Base-by-base conservation (phyloP, 495 filamentous ascomycete species). In the Umbilicaria muhlenbergii region DNA sequence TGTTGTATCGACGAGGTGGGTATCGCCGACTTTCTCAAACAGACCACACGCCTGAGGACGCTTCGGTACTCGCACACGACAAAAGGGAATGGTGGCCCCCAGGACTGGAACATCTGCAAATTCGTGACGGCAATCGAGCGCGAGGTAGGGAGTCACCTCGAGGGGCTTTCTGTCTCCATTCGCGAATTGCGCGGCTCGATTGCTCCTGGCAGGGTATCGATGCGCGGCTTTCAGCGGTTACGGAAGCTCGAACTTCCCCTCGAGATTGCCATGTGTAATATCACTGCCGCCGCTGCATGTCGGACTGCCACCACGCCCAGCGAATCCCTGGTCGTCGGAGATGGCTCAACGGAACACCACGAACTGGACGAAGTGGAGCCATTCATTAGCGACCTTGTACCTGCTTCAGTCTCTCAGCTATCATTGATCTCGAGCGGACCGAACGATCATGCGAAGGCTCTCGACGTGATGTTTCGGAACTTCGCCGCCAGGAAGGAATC, bases 81-180 rank as follows among this genome's bases (percentile, higher is more conserved):
- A 28, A 49, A 54, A 44, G 36, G 44, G 38, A 41, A 13, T 38
- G 49, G 47, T 36, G 37, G n/a, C n/a, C n/a, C n/a, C n/a, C n/a
- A 51, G 40, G 50, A 53, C 43, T 64, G 61, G 61, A 48, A 58
- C 46, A 54, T 62, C 34, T 62, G 61, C 51, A 53, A 52, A 19
- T 62, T 64, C 48, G 36, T 61, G 37, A 53, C 41, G 28, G 59
- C 56, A 47, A 42, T 64, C 17, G 56, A 49, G 47, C 53, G 45
- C 43, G 49, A 54, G 41, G 57, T 50, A 34, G 58, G 60, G 50
- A 53, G 49, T 36, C 53, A 60, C 41, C 58, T 64, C 32, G 53
- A 46, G 28, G 51, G 60, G 45, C 57, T 64, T 46, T 57, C 52
- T 15, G 33, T 58, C 42, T 33, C 49, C 3, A 51, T 61, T 31